A percentile compares a stretch with the other conserved stretches of the same genome.
Evolutionary conservation across 345 rosid species (phyloP).

Genomic region (Camelina hispida): DNA sequence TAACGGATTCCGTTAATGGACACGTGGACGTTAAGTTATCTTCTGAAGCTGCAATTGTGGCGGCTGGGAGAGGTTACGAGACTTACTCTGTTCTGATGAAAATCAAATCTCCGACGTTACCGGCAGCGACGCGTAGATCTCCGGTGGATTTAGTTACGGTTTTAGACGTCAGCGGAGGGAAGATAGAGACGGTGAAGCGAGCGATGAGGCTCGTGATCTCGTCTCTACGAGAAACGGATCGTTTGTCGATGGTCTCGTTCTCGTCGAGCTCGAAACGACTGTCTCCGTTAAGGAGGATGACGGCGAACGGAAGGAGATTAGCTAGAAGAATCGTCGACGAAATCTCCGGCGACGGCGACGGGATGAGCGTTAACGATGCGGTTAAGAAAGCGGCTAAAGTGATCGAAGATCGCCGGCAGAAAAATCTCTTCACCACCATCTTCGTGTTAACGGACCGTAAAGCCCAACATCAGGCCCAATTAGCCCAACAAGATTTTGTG

Average conservation of each 20-base stretch:
- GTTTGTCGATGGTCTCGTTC: constrained; percentile 79
- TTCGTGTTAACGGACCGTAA: constrained; percentile 64
- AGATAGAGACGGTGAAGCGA: constrained; percentile 61
- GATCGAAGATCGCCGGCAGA: constrained; percentile 81
- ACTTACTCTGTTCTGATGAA: constrained; percentile 62
- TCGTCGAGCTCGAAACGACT: constrained; percentile 75
- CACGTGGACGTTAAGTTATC: constrained; percentile 55
- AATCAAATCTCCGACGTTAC: constrained; percentile 61
- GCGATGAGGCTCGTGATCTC: constrained; percentile 67
- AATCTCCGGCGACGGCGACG: constrained; percentile 57
- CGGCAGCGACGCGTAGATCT: constrained; percentile 46
- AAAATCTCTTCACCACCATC: constrained; percentile 63
- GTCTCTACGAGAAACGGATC: constrained; percentile 64
- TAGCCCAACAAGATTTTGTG: constrained; percentile 45
- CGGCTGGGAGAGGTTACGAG: constrained; percentile 60
- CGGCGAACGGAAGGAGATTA: constrained; percentile 65
- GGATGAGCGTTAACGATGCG: constrained; percentile 74
- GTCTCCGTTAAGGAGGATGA: constrained; percentile 73
- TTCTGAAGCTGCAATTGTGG: constrained; percentile 76
- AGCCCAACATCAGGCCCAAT: constrained; percentile 32
- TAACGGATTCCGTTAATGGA: constrained; percentile 29
- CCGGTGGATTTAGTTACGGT: constrained; percentile 80
- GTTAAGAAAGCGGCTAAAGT: constrained; percentile 89
- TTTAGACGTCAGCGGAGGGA: constrained; percentile 69
- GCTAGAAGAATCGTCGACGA: constrained; percentile 76